Conservation (phyloP, 768 basidiomycete genomes). For the Leccinum pellstonianum region DNA sequence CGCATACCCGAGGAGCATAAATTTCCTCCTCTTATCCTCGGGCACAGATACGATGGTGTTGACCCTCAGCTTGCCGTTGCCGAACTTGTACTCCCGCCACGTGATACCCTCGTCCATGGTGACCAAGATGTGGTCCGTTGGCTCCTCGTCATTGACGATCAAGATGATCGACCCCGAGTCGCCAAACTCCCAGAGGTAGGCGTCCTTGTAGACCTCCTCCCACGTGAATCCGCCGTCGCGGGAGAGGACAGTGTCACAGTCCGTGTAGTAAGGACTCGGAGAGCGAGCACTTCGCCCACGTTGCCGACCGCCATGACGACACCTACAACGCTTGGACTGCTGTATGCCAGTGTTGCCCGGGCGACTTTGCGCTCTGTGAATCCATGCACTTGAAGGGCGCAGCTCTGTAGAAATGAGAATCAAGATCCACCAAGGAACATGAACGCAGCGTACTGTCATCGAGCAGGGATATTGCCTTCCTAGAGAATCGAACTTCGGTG, state of each 20-base stretch:
- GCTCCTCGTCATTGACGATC: constrained; percentile 93
- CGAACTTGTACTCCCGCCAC: constrained; percentile 88
- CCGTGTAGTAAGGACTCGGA: constrained; percentile 68
- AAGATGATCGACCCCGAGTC: constrained; percentile 94
- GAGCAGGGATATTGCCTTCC: constrained; percentile 71
- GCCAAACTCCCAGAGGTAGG: constrained; percentile 96
- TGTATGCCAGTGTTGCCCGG: constrained; percentile 74
- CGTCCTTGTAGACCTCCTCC: constrained; percentile 98
- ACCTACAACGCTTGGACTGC: constrained; percentile 88
- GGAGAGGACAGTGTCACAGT: constrained; percentile 94
- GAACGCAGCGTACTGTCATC: constrained; percentile 48
- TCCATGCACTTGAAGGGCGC: constrained; percentile 89
- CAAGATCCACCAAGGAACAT: neutral
- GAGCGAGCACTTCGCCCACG: constrained; percentile 77
- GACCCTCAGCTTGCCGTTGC: constrained; percentile 69
- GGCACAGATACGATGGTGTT: constrained; percentile 83
- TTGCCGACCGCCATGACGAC: constrained; percentile 96
- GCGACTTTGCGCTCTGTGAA: constrained; percentile 92
- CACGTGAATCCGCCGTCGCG: constrained; percentile 97
- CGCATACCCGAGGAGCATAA: constrained; percentile 76
- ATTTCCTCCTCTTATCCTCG: constrained; percentile 85
- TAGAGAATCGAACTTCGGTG: constrained; percentile 74
- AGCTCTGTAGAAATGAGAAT: constrained; percentile 49
- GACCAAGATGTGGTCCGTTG: constrained; percentile 86
- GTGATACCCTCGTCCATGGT: constrained; percentile 84